These are phyloP conservation scores for Onygena corvina DNA, from an alignment of 2,329 filamentous ascomycete species.

Conservation along the genomic window DNA sequence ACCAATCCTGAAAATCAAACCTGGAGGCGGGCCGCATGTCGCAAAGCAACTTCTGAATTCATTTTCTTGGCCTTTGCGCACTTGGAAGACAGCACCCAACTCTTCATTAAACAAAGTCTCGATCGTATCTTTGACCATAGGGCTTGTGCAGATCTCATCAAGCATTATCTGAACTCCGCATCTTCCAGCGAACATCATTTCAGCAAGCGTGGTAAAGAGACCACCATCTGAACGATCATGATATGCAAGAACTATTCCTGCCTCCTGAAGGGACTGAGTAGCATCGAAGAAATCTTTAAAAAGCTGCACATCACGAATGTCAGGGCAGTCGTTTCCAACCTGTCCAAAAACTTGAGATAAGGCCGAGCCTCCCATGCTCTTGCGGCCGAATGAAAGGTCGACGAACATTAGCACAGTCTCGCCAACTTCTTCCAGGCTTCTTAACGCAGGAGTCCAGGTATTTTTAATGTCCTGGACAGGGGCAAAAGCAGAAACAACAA, in stretches of 20 bases:
- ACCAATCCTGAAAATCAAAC: conserved; percentile 74
- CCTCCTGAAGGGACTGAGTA: conserved; percentile 54
- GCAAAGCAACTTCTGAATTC: conserved; percentile 84
- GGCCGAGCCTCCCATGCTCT: conserved; percentile 79
- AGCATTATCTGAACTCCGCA: conserved; percentile 78
- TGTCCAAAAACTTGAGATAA: conserved; percentile 81
- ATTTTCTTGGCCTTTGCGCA: conserved; percentile 70
- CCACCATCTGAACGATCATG: conserved; percentile 92
- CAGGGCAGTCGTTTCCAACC: conserved; percentile 71
- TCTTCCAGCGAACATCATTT: conserved; percentile 97
- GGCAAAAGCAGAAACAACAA: conserved; percentile 83
- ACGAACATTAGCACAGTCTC: conserved; percentile 83
- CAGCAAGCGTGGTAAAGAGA: conserved; percentile 74
- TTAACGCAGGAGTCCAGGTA: conserved; percentile 88
- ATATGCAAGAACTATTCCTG: conserved; percentile 72
- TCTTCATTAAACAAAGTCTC: conserved; percentile 90
- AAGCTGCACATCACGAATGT: conserved; percentile 68
- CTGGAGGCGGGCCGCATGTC: conserved; percentile 70
- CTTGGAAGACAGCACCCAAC: conserved; percentile 89
- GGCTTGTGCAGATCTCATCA: conserved; percentile 52
- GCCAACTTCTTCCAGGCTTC: conserved; percentile 72
- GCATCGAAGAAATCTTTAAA: conserved; percentile 90
- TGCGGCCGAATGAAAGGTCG: conserved; percentile 69
- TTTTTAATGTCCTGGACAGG: conserved; percentile 68
- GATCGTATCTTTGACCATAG: conserved; percentile 52